A percentile compares a stretch with the other conserved stretches of the same genome.
Evolutionary conservation across 2,329 filamentous ascomycete species (phyloP).

Genomic region (Karstenula rhodostoma): DNA sequence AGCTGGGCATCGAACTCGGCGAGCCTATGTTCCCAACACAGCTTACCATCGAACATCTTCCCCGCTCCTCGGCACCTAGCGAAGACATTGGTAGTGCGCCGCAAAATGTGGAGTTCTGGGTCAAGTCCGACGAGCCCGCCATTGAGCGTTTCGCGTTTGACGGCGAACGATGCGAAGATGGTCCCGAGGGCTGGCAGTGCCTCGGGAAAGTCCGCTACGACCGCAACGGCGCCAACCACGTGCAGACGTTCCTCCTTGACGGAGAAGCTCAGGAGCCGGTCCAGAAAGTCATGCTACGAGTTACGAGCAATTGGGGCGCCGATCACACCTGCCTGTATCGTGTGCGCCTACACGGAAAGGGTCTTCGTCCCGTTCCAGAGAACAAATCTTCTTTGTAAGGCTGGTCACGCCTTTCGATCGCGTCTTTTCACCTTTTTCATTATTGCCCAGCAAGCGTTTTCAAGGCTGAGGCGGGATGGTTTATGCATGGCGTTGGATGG

Average conservation of each 20-base stretch:
- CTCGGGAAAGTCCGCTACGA: slow-evolving; percentile 53
- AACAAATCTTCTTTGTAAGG: slow-evolving; percentile 13
- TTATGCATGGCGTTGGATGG: not conserved
- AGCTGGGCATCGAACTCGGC: slow-evolving; percentile 65
- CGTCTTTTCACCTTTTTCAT: not conserved
- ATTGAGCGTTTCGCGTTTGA: slow-evolving; percentile 30
- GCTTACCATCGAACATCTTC: slow-evolving; percentile 58
- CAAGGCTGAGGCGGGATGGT: not conserved
- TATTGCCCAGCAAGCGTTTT: not conserved
- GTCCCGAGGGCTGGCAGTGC: slow-evolving; percentile 47
- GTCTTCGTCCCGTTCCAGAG: not conserved
- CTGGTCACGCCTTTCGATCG: no score
- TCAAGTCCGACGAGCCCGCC: slow-evolving; percentile 40
- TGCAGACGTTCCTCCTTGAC: slow-evolving; percentile 52
- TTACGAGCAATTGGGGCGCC: slow-evolving; percentile 54
- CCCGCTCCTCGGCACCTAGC: slow-evolving; percentile 44
- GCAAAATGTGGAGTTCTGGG: slow-evolving; percentile 56
- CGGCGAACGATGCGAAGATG: slow-evolving; percentile 23
- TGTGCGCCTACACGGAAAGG: slow-evolving; percentile 53
- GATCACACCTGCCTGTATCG: slow-evolving; percentile 58
- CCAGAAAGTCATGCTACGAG: slow-evolving; percentile 49
- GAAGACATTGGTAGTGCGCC: slow-evolving; percentile 53
- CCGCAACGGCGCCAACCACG: slow-evolving; percentile 50
- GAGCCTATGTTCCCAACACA: slow-evolving; percentile 48
- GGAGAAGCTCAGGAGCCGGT: slow-evolving; percentile 39